Conservation (phyloP, 2,329 filamentous ascomycete species). For the Phaeosphaeriaceae sp. region DNA sequence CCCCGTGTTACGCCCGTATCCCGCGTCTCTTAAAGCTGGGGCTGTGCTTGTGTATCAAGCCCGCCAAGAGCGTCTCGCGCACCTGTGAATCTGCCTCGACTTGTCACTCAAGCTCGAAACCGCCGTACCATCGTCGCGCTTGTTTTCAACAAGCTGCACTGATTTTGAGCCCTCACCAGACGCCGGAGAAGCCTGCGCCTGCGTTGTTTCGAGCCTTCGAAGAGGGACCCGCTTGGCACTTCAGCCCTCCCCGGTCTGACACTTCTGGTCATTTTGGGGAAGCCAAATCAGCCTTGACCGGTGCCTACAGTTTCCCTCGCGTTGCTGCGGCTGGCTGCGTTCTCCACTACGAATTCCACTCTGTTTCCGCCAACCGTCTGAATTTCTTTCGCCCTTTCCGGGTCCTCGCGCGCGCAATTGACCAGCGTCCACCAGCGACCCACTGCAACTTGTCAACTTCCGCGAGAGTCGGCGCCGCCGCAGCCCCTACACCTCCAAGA, state of each 20-base stretch:
- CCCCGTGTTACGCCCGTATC: slow-evolving; percentile 23
- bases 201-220: slow-evolving; percentile 23
- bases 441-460: slow-evolving; percentile 34
- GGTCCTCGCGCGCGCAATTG: slow-evolving; percentile 30
- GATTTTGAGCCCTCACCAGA: slow-evolving; percentile 19
- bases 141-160: slow-evolving; percentile 30
- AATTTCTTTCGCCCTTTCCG: slow-evolving; percentile 18
- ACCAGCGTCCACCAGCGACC: slow-evolving; percentile 25
- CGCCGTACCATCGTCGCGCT: slow-evolving; percentile 40
- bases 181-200: slow-evolving; percentile 23
- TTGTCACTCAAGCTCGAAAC: slow-evolving; percentile 36
- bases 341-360: slow-evolving; percentile 28
- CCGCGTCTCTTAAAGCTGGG: slow-evolving; percentile 36
- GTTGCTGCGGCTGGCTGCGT: slow-evolving; percentile 40
- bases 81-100: slow-evolving; percentile 47
- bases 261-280: slow-evolving; percentile 29
- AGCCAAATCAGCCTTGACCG: slow-evolving; percentile 48
- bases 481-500: slow-evolving; percentile 34
- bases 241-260: slow-evolving; percentile 32
- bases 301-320: slow-evolving; percentile 36
- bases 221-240: slow-evolving; percentile 36
- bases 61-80: slow-evolving; percentile 38
- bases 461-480: slow-evolving; percentile 42
- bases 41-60: slow-evolving; percentile 45
- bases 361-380: slow-evolving; percentile 32